Conservation (phyloP, 108 stramenopile genomes). For the Cyclotella baltica region DNA sequence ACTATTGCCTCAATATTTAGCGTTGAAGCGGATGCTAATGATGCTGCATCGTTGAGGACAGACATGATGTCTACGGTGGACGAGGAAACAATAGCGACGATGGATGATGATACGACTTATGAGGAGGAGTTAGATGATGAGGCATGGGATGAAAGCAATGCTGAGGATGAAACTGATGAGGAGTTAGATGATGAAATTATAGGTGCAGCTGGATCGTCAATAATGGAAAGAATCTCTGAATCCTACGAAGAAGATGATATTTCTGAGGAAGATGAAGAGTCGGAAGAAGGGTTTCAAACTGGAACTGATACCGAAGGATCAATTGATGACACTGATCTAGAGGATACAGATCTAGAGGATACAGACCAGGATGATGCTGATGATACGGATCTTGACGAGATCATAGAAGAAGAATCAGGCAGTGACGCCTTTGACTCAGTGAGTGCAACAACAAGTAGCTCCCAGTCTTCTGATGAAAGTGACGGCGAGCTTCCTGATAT, state of each 20-base stretch:
- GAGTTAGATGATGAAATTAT: not conserved
- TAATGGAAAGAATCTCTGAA: not conserved
- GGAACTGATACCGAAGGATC: not conserved
- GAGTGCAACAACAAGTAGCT: constrained; percentile 7
- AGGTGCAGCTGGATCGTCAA: not conserved
- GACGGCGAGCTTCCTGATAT: not conserved
- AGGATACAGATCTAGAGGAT: not conserved
- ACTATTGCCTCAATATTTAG: constrained; percentile 1
- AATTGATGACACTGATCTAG: no score
- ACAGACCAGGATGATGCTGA: not conserved
- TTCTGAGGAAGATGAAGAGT: no score
- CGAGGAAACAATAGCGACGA: no score
- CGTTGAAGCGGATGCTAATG: not conserved
- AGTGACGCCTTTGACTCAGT: constrained; percentile 4
- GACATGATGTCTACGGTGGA: no score
- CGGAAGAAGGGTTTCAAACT: no score
- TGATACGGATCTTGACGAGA: not conserved
- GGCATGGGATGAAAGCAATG: not conserved
- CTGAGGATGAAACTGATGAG: not conserved
- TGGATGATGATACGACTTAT: not conserved
- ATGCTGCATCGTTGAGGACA: not conserved
- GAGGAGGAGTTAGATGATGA: no score
- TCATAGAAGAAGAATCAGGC: no score
- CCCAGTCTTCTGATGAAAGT: not conserved
- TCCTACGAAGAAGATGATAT: not conserved